These are phyloP conservation scores for Dothistroma pini DNA, from an alignment of 2,329 filamentous ascomycete genomes.

Conservation along the genomic window DNA sequence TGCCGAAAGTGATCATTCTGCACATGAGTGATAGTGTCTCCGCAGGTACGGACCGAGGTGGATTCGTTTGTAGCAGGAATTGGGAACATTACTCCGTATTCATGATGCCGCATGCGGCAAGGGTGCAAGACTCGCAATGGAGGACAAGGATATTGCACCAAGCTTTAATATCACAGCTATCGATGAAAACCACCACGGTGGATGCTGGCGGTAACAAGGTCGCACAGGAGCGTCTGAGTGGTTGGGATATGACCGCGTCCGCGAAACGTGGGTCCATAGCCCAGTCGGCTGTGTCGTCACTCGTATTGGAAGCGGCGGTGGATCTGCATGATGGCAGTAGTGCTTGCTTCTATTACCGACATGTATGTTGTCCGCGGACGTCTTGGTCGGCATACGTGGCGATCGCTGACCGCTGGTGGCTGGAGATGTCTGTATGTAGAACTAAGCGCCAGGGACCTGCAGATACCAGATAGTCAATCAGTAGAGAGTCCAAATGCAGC, in stretches of 20 bases:
- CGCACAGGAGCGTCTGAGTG: neutral
- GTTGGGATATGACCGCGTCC: neutral
- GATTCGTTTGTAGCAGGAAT: neutral
- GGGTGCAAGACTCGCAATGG: neutral
- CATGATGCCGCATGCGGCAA: neutral
- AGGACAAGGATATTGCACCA: neutral
- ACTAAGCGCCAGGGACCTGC: neutral
- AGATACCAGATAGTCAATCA: neutral
- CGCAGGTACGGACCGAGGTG: neutral
- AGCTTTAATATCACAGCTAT: constrained; percentile 3
- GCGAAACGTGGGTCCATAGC: neutral
- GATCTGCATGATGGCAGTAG: neutral
- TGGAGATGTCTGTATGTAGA: neutral
- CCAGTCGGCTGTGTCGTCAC: neutral
- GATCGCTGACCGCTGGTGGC: neutral
- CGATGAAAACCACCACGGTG: neutral
- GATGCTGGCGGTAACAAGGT: neutral
- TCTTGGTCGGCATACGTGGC: neutral
- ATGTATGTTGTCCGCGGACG: neutral
- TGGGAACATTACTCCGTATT: too few species aligned
- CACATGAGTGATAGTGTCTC: neutral
- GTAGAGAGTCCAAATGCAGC: too few species aligned
- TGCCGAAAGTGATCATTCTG: neutral
- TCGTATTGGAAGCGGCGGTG: neutral
- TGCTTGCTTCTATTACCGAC: too few species aligned